Evolutionary conservation across 345 rosid species (phyloP).

Genomic region (Gossypium stocksii): DNA sequence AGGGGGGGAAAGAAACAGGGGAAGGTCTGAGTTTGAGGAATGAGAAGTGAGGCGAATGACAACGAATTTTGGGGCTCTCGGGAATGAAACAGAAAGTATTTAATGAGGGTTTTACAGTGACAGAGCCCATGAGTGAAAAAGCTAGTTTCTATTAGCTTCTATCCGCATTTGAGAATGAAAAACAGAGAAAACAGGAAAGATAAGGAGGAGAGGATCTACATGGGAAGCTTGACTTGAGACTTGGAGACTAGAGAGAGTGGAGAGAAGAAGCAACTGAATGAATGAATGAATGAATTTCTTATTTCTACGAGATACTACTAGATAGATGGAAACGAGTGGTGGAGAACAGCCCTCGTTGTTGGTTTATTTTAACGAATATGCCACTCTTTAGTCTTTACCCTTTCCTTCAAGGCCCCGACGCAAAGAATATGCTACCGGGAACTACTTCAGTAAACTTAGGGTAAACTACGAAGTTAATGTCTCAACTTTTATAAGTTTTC

Average conservation of each 20-base stretch:
- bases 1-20: constrained; percentile 33
- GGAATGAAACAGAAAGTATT: constrained; percentile 24
- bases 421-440: no score
- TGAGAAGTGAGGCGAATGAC: constrained; percentile 18
- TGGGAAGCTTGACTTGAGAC: background rate
- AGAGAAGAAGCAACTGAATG: background rate
- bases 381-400: constrained; percentile 20
- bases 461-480: no score
- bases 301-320: background rate
- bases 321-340: constrained; percentile 23
- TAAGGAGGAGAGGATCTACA: background rate
- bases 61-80: constrained; percentile 9
- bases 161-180: constrained; percentile 32
- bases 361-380: constrained; percentile 35
- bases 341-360: constrained; percentile 25
- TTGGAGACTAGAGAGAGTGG: background rate
- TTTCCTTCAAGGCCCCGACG: no score
- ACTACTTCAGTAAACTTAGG: no score
- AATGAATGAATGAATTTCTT: background rate
- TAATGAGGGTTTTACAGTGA: constrained; percentile 33
- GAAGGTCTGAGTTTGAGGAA: constrained; percentile 29
- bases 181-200: background rate
- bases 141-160: constrained; percentile 2
- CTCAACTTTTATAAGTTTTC: no score
- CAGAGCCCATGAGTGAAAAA: constrained; percentile 38